Evolutionary conservation across 2,329 filamentous ascomycete species (phyloP).

Genomic region (Grosmannia penicillata): DNA sequence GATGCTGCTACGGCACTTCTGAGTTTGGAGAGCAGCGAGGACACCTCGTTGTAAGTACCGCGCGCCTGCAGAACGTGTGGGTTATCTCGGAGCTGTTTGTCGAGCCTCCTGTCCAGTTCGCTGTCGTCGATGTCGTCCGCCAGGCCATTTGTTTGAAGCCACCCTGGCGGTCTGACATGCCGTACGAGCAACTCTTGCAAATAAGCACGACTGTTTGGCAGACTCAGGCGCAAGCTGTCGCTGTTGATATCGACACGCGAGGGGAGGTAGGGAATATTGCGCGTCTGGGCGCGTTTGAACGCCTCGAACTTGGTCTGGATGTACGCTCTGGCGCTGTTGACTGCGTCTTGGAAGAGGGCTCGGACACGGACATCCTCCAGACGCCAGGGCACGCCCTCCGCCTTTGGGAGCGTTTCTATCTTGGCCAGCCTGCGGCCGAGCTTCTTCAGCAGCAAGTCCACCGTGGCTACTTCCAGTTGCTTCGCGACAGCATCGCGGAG

Average conservation of each 20-base stretch:
- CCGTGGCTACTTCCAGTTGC: slow-evolving; percentile 15
- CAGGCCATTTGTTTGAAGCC: neutral
- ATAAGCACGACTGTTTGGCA: slow-evolving; percentile 25
- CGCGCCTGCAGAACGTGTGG: neutral
- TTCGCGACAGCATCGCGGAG: slow-evolving; percentile 21
- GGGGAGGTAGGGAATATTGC: slow-evolving; percentile 27
- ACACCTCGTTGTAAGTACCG: neutral
- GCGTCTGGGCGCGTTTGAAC: slow-evolving; percentile 22
- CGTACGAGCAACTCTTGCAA: slow-evolving; percentile 11
- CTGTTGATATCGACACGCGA: slow-evolving; percentile 17
- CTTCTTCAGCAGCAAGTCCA: slow-evolving; percentile 29
- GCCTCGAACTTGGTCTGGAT: slow-evolving; percentile 23
- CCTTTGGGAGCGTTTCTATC: slow-evolving; percentile 21
- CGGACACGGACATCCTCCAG: neutral
- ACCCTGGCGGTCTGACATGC: neutral
- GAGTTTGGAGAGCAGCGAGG: neutral
- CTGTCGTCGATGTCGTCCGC: neutral
- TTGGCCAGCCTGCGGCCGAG: slow-evolving; percentile 45
- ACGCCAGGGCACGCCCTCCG: slow-evolving; percentile 14
- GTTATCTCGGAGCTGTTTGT: neutral
- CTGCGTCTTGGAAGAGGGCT: neutral
- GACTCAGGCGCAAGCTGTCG: slow-evolving; percentile 18
- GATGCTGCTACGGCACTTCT: neutral
- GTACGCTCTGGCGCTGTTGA: slow-evolving; percentile 12
- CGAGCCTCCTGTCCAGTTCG: slow-evolving; percentile 15